Conservation (phyloP, 2,329 filamentous ascomycete genomes). For the Colletotrichum graminicola region DNA sequence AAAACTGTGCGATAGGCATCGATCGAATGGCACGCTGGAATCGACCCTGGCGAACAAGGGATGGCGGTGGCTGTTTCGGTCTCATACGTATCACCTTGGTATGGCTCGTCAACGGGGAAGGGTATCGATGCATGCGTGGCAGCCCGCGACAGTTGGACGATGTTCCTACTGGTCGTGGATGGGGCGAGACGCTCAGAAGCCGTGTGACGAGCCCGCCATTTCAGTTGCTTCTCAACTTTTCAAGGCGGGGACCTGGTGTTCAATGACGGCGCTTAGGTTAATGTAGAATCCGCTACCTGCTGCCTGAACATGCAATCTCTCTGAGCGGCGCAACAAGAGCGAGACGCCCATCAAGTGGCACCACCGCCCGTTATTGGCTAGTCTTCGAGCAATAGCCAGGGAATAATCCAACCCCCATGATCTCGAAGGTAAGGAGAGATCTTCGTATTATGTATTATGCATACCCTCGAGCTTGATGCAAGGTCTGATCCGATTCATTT, state of each 20-base stretch:
- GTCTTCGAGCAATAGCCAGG: neutral
- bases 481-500: neutral
- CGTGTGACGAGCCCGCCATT: conserved; percentile 1
- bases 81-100: conserved; percentile 8
- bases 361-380: conserved; percentile 1
- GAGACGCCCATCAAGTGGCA: conserved; percentile 21
- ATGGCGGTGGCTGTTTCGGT: neutral
- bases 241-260: neutral
- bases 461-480: neutral
- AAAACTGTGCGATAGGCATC: conserved; percentile 18
- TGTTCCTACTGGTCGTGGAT: conserved; percentile 5
- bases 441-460: neutral
- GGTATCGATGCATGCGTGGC: conserved; percentile 12
- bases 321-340: conserved; percentile 11
- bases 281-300: neutral
- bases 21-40: conserved; percentile 20
- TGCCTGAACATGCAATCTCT: neutral
- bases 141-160: conserved; percentile 8
- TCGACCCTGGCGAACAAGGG: conserved; percentile 10
- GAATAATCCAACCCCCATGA: neutral
- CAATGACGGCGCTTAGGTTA: conserved; percentile 26
- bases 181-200: conserved; percentile 31
- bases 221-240: neutral
- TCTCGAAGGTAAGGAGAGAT: neutral
- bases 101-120: conserved; percentile 19